These are phyloP conservation scores for Funneliformis geosporum DNA, from an alignment of 192 early-diverging fungal species.

Conservation along the genomic window DNA sequence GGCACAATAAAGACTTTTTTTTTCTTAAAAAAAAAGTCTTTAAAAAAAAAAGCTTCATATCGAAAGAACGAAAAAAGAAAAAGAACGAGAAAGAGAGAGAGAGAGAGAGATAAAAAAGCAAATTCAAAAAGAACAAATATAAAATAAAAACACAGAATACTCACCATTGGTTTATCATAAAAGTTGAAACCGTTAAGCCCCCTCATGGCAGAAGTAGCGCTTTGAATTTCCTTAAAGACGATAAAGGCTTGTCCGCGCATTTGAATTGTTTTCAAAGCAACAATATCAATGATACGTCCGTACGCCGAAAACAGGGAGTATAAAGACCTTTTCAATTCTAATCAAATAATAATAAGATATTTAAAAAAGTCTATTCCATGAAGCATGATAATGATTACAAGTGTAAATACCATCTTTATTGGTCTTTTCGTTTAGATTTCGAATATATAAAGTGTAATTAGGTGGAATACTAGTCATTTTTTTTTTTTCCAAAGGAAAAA, in stretches of 20 bases:
- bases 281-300: conserved; percentile 86
- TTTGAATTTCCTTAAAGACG: conserved; percentile 81
- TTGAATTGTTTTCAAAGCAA: conserved; percentile 74
- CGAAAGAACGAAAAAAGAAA: background rate
- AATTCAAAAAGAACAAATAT: background rate
- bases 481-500: background rate
- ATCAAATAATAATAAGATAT: background rate
- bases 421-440: conserved; percentile 71
- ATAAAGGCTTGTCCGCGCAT: conserved; percentile 96
- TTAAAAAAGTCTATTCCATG: background rate
- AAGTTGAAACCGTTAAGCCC: conserved; percentile 87
- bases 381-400: conserved; percentile 18
- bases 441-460: conserved; percentile 85
- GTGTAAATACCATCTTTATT: conserved; percentile 67
- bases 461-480: conserved; percentile 43
- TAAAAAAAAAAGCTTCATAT: background rate
- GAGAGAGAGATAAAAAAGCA: background rate
- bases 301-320: conserved; percentile 86
- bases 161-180: conserved; percentile 80
- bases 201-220: conserved; percentile 84
- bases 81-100: too few species aligned
- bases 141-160: background rate
- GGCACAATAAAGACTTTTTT: background rate
- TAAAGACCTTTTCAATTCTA: conserved; percentile 70
- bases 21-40: conserved; percentile 4